Evolutionary conservation across 768 basidiomycete genomes (phyloP), one percentile per base, ranked within the genome.

Genomic region (Coprinopsis sp.): DNA sequence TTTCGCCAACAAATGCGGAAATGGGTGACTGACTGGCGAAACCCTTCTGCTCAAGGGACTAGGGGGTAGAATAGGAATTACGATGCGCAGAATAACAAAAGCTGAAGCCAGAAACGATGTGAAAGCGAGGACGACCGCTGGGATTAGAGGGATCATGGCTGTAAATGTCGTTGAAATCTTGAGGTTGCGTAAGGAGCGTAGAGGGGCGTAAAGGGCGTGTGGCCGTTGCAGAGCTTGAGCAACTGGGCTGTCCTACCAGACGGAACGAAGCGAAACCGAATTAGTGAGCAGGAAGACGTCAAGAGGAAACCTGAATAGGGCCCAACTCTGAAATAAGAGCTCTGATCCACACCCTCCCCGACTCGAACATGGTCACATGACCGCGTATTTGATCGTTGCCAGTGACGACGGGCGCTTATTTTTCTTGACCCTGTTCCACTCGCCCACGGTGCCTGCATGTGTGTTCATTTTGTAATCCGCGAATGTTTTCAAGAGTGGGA

Each of bases 61-160:
- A 42, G 84, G 84, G 22, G 85, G 86, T 47, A 89, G 62, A 61
- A 87, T 81, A 50, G 87, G 84, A 59, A 87, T 71, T 58, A 87
- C 60, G 61, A 86, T 82, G 61, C 82, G 82, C 59, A 87, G 78
- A 65, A 89, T 78, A 57, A 87, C 75, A 58, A 86, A 87, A 58
- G 74, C 81, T 37, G 87, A 87, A 60, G 75, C 76, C 58, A 80
- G 61, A 69, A 88, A 84, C 44, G 87, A 87, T 55, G 84, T 49
- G 59, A 88, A 74, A 64, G 79, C 78, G 57, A 88, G 77, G 37
- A 73, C 73, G 57, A 89, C 69, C 44, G 82, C 72, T 33, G 79
- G 78, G 63, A 82, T 64, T 61, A 87, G 76, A 44, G 84, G 79
- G 56, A 86, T 71, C 83, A 87, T 87, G 41, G 55, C 68, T 55